Base-by-base conservation (phyloP, 257 asterid species). In the Solanum verrucosum region DNA sequence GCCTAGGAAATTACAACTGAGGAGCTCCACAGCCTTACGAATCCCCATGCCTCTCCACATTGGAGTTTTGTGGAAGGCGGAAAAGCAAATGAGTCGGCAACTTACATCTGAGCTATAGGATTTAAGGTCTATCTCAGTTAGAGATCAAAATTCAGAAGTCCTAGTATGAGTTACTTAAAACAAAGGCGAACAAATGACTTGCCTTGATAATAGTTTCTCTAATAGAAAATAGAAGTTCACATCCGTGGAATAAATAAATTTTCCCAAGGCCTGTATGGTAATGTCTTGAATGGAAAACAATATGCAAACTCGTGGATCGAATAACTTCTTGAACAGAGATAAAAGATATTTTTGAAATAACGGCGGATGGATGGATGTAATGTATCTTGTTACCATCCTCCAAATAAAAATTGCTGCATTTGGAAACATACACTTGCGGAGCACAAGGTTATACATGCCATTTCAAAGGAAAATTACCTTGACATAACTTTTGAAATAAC, bases 401-500 rank as follows among this genome's bases (percentile, higher is more conserved):
- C 38, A 27, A 44, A 27, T 29, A 31, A 79, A 29, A 25, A 2
- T 18, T 82, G 3, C 20, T 2, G 20, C 70, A 81, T 81, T 18
- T 49, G 18, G 44, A 29, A 46, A 82, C 5, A 31, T 3, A 2
- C 29, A 3, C 70, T 9, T 5, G 9, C 1, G 0, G 7, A 16
- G 11, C 9, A 3, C 67, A 42, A 25, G 38, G 67, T 27, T 49
- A 29, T 29, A 18, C 20, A 82, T 2, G 70, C 46, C 67, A 34
- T 75, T 65, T 44, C 85, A 84, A 52, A 72, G 90, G 77, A 89
- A 88, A 20, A 11, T 91, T 95, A 97, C 99, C 99, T 95, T 94
- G 83, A 95, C 93, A 81, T 96, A 97, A 85, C 77, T 91, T 94
- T 95, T 97, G 94, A 97, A 97, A 92, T 96, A 95, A 84, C 88